Evolutionary conservation across 1,284 basidiomycete genomes (phyloP).

Genomic region (Papiliotrema laurentii): DNA sequence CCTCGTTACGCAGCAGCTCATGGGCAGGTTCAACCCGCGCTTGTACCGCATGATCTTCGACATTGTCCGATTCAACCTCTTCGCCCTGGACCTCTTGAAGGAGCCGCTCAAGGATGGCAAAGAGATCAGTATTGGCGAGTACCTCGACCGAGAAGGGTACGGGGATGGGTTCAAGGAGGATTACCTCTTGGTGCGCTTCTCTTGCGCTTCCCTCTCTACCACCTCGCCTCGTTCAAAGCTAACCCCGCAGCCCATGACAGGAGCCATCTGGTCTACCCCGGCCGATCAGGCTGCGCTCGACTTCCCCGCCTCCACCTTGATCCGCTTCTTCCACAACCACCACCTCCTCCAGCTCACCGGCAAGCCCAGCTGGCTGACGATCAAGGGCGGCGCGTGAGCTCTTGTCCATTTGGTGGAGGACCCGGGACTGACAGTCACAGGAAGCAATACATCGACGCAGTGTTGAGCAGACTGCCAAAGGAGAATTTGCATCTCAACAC

Average conservation of each 20-base stretch:
- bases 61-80: slow-evolving; percentile 70
- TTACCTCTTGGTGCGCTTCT: slow-evolving; percentile 65
- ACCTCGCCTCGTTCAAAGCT: no score
- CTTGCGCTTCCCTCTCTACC: neutral
- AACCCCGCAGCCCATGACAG: slow-evolving; percentile 65
- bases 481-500: slow-evolving; percentile 60
- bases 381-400: slow-evolving; percentile 64
- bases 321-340: slow-evolving; percentile 75
- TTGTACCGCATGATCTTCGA: slow-evolving; percentile 77
- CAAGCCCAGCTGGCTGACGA: slow-evolving; percentile 71
- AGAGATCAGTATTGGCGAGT: slow-evolving; percentile 63
- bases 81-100: slow-evolving; percentile 51
- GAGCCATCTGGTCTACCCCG: slow-evolving; percentile 75
- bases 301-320: slow-evolving; percentile 68
- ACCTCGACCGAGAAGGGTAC: slow-evolving; percentile 64
- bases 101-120: slow-evolving; percentile 15
- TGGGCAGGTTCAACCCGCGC: slow-evolving; percentile 54
- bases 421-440: slow-evolving; percentile 39
- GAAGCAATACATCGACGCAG: slow-evolving; percentile 61
- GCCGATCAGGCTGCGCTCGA: slow-evolving; percentile 66
- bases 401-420: neutral
- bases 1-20: slow-evolving; percentile 4
- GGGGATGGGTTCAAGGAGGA: slow-evolving; percentile 66
- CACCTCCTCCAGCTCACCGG: slow-evolving; percentile 69
- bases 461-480: slow-evolving; percentile 56